Conservation (phyloP, 2,329 filamentous ascomycete species). For the Colletotrichum kahawae region DNA sequence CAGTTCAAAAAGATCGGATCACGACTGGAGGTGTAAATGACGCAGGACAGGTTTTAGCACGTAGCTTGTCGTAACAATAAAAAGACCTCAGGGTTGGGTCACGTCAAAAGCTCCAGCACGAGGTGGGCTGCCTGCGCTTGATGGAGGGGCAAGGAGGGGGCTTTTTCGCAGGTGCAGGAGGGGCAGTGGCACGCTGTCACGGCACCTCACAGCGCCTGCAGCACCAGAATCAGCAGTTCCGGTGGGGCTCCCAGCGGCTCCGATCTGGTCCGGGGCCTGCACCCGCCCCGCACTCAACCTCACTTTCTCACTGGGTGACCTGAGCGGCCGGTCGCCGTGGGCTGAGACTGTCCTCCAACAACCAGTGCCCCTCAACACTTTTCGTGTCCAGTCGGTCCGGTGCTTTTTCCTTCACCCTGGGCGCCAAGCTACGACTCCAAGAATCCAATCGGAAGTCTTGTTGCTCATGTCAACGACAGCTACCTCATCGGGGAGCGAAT, state of each 20-base stretch:
- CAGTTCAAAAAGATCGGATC: neutral
- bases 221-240: conserved; percentile 12
- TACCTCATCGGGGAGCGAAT: neutral
- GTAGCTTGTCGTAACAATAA: neutral
- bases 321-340: neutral
- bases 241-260: conserved; percentile 11
- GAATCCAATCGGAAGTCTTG: neutral
- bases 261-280: conserved; percentile 9
- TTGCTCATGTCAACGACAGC: neutral
- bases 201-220: conserved; percentile 2
- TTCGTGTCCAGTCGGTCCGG: neutral
- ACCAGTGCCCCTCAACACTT: conserved; percentile 17
- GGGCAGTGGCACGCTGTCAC: neutral
- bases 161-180: neutral
- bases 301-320: neutral
- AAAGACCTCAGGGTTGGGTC: conserved; percentile 24
- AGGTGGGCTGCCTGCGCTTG: conserved; percentile 16
- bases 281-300: conserved; percentile 21
- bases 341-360: conserved; percentile 21
- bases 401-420: neutral
- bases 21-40: conserved; percentile 18
- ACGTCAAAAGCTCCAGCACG: conserved; percentile 18
- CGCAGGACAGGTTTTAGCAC: conserved; percentile 9
- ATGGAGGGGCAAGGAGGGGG: conserved; percentile 18
- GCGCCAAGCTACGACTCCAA: neutral